These are phyloP conservation scores for Petunia secreta DNA, from an alignment of 257 asterid genomes.

Conservation along the genomic window DNA sequence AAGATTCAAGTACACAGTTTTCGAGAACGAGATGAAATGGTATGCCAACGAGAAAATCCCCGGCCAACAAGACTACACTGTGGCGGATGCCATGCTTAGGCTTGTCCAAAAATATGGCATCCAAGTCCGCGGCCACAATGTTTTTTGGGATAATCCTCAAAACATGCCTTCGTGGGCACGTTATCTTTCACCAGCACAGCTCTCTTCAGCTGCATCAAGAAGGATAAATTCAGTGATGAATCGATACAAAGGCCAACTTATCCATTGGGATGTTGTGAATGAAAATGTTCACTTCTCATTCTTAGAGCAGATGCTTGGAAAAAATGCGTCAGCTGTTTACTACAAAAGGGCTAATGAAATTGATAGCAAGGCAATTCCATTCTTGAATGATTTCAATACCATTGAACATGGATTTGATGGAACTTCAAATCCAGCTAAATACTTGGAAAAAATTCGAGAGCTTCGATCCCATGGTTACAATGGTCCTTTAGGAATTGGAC, in stretches of 20 bases:
- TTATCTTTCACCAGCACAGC: slow-evolving; percentile 38
- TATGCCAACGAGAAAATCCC: slow-evolving; percentile 41
- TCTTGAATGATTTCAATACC: slow-evolving; percentile 68
- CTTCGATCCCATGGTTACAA: slow-evolving; percentile 41
- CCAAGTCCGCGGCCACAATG: slow-evolving; percentile 70
- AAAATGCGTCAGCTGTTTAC: slow-evolving; percentile 42
- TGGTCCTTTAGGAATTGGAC: slow-evolving; percentile 46
- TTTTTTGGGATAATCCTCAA: slow-evolving; percentile 58
- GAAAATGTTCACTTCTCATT: slow-evolving; percentile 60
- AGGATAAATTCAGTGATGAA: slow-evolving; percentile 45
- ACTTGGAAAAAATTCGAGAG: slow-evolving; percentile 46
- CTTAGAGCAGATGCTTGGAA: slow-evolving; percentile 50
- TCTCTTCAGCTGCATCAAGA: slow-evolving; percentile 29
- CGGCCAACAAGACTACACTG: slow-evolving; percentile 44
- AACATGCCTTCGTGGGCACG: slow-evolving; percentile 51
- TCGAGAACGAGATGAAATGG: slow-evolving; percentile 82
- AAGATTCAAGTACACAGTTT: slow-evolving; percentile 61
- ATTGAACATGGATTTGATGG: slow-evolving; percentile 51
- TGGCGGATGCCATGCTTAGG: slow-evolving; percentile 45
- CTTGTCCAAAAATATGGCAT: slow-evolving; percentile 36
- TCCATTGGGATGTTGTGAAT: slow-evolving; percentile 77
- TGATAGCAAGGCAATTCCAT: slow-evolving; percentile 48
- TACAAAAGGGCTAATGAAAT: slow-evolving; percentile 39
- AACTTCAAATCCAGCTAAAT: slow-evolving; percentile 44
- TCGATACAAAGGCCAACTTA: slow-evolving; percentile 44